Conservation (phyloP, 305 asterid species). For the Rubia peregrina region DNA sequence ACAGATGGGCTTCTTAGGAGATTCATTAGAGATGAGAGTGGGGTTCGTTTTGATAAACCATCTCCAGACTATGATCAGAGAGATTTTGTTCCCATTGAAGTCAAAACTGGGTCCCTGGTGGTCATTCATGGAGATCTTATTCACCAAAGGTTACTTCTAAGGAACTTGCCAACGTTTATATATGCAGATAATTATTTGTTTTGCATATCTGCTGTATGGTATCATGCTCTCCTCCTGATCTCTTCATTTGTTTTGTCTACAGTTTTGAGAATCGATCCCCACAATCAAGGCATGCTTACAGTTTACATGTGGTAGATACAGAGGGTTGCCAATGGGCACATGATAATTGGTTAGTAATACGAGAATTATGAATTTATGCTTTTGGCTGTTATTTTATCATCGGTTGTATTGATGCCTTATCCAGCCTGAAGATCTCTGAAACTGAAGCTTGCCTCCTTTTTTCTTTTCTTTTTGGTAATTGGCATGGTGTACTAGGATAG, state of each 20-base stretch:
- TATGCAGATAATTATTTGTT: not conserved
- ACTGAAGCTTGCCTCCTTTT: not conserved
- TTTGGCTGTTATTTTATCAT: not conserved
- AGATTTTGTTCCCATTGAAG: constrained; percentile 64
- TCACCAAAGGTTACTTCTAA: constrained; percentile 58
- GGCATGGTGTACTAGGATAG: not conserved
- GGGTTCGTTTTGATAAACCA: constrained; percentile 76
- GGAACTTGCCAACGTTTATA: constrained; percentile 4
- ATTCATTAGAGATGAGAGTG: constrained; percentile 59
- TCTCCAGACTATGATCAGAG: constrained; percentile 56
- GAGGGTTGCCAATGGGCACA: constrained; percentile 81
- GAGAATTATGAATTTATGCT: not conserved
- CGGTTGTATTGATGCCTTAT: not conserved
- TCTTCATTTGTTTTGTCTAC: constrained; percentile 17
- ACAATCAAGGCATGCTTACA: constrained; percentile 82
- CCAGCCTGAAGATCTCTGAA: not conserved
- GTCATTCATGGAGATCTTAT: constrained; percentile 74
- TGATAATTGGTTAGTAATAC: constrained; percentile 69
- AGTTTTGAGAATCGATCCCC: constrained; percentile 86
- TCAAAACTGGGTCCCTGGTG: constrained; percentile 62
- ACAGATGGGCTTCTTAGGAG: constrained; percentile 68
- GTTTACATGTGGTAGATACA: constrained; percentile 82
- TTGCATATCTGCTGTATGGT: not conserved
- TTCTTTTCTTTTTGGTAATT: not conserved
- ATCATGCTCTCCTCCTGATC: not conserved